Conservation (phyloP, 345 rosid species). For the Isatis tinctoria region DNA sequence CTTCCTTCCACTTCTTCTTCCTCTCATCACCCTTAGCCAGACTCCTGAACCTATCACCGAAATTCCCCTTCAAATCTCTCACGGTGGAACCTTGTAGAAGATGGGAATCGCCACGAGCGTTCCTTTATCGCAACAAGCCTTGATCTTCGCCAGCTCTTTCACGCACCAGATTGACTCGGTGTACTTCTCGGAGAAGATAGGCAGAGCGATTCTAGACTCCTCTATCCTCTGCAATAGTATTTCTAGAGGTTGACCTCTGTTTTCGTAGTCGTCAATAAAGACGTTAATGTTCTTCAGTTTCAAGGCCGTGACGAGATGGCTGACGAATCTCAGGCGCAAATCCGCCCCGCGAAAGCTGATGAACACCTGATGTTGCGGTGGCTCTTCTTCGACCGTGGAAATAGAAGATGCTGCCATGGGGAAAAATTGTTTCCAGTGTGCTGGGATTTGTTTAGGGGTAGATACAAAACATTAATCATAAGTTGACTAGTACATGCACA, state of each 20-base stretch:
- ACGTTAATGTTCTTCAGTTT: not conserved
- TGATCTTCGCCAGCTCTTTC: slow-evolving; percentile 7
- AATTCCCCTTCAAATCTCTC: not conserved
- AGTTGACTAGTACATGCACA: too few species aligned
- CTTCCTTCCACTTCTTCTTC: slow-evolving; percentile 18
- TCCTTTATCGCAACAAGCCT: not conserved
- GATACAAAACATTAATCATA: too few species aligned
- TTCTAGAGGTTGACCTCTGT: not conserved
- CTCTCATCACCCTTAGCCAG: not conserved
- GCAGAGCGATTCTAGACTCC: not conserved
- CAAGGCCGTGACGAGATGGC: slow-evolving; percentile 8
- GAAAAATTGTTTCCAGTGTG: too few species aligned
- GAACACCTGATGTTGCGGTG: not conserved
- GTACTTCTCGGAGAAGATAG: slow-evolving; percentile 1
- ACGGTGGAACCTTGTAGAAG: not conserved
- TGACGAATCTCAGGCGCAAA: not conserved
- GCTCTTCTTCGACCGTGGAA: not conserved
- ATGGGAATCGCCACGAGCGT: not conserved
- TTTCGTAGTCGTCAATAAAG: not conserved
- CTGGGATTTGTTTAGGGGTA: too few species aligned
- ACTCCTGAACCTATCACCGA: not conserved
- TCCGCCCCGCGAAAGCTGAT: slow-evolving; percentile 7
- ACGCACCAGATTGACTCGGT: not conserved
- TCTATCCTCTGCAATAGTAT: not conserved
- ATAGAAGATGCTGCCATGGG: too few species aligned